Conservation (phyloP, 2,329 filamentous ascomycete species). For the Diatrype stigma region DNA sequence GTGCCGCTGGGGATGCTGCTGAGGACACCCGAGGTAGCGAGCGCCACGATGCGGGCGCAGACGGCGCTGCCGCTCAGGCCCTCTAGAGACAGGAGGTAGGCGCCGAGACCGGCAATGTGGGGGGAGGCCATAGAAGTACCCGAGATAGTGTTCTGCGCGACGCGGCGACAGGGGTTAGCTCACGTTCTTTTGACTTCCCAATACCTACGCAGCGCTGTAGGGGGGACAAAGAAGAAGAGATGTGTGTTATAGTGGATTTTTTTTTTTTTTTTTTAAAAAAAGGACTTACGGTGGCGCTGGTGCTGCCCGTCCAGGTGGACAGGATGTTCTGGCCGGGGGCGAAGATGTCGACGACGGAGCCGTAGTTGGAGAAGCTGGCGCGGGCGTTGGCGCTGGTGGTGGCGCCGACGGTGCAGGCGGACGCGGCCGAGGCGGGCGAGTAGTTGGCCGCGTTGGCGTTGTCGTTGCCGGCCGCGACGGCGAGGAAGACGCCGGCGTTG, state of each 20-base stretch:
- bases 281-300: slow-evolving; percentile 27
- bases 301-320: slow-evolving; percentile 34
- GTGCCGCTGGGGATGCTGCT: slow-evolving; percentile 29
- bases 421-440: slow-evolving; percentile 45
- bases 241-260: too few species aligned
- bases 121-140: slow-evolving; percentile 62
- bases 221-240: too few species aligned
- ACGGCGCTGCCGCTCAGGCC: slow-evolving; percentile 35
- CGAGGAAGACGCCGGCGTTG: slow-evolving; percentile 43
- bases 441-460: slow-evolving; percentile 34
- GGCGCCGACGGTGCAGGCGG: slow-evolving; percentile 51
- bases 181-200: too few species aligned
- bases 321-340: slow-evolving; percentile 38
- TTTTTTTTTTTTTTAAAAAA: too few species aligned
- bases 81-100: slow-evolving; percentile 50
- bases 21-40: slow-evolving; percentile 36
- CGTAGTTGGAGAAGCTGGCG: slow-evolving; percentile 48
- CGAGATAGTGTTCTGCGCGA: slow-evolving; percentile 41
- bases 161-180: slow-evolving; percentile 26
- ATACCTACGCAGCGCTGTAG: too few species aligned
- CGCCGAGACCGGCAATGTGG: slow-evolving; percentile 56
- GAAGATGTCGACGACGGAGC: slow-evolving; percentile 39
- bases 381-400: slow-evolving; percentile 34
- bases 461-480: slow-evolving; percentile 53
- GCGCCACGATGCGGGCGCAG: slow-evolving; percentile 37